Conservation (phyloP, 768 basidiomycete species). For the Pleurotus salmoneostramineus region DNA sequence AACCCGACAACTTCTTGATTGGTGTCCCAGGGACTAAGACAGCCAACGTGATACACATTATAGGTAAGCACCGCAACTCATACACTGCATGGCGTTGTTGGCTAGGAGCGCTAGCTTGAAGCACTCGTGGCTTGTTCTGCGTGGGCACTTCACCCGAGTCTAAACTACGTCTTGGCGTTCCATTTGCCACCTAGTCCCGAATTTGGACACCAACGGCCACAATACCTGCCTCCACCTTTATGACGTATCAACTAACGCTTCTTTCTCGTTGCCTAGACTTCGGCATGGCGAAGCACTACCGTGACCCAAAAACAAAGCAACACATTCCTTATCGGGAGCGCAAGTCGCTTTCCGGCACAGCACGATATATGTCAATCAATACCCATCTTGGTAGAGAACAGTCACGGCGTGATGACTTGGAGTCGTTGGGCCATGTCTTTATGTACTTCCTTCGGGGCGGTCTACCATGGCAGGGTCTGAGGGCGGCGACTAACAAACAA, state of each 20-base stretch:
- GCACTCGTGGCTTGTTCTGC: not conserved
- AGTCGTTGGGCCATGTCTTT: conserved; percentile 97
- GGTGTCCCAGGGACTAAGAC: conserved; percentile 90
- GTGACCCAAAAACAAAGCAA: conserved; percentile 95
- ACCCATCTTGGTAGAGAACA: conserved; percentile 96
- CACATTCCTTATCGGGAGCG: conserved; percentile 99
- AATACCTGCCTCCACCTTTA: not conserved
- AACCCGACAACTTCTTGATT: conserved; percentile 98
- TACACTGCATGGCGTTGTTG: conserved; percentile 3
- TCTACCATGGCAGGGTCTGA: conserved; percentile 95
- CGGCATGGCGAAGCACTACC: conserved; percentile 99
- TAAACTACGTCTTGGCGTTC: not conserved
- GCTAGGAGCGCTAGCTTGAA: not conserved
- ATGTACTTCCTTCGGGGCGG: conserved; percentile 99
- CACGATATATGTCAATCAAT: conserved; percentile 99
- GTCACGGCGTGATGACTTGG: conserved; percentile 92
- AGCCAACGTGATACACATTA: conserved; percentile 84
- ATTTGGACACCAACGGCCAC: not conserved
- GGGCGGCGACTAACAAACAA: conserved; percentile 98
- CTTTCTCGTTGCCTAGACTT: conserved; percentile 57
- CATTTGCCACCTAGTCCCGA: not conserved
- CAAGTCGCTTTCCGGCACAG: conserved; percentile 94
- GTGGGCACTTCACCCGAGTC: not conserved
- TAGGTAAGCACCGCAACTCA: conserved; percentile 50
- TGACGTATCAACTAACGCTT: conserved; percentile 8